Evolutionary conservation across 306 rosid genomes (phyloP).

Genomic region (Potentilla sterilis): DNA sequence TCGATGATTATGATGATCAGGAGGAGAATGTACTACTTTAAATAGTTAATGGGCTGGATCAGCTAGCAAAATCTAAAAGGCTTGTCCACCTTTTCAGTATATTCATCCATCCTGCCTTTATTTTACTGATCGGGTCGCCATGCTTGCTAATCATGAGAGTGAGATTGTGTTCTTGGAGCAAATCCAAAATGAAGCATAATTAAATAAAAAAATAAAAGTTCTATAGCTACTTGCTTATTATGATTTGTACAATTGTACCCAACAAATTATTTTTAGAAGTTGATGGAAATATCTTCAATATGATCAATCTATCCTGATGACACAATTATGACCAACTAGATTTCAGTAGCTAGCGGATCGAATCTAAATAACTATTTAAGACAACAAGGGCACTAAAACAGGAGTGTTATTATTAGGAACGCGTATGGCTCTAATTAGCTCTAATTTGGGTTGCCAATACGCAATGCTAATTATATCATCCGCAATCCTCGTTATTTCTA

Average conservation of each 20-base stretch:
- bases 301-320: neutral
- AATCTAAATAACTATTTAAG: neutral
- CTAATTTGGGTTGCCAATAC: neutral
- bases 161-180: neutral
- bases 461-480: neutral
- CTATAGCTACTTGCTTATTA: no score
- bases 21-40: neutral
- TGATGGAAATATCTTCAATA: neutral
- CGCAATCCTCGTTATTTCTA: constrained; percentile 10
- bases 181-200: no score
- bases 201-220: no score
- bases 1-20: neutral
- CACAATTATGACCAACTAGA: neutral
- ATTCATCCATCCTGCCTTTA: no score
- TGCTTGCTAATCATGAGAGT: no score
- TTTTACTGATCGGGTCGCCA: no score
- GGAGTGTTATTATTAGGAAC: neutral
- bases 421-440: neutral
- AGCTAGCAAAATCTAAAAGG: no score
- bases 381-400: neutral
- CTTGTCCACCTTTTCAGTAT: no score
- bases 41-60: no score
- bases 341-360: neutral
- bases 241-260: neutral
- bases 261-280: neutral